Base-by-base conservation (phyloP, 176 grass and related monocot genomes). In the Paspalum vaginatum region DNA sequence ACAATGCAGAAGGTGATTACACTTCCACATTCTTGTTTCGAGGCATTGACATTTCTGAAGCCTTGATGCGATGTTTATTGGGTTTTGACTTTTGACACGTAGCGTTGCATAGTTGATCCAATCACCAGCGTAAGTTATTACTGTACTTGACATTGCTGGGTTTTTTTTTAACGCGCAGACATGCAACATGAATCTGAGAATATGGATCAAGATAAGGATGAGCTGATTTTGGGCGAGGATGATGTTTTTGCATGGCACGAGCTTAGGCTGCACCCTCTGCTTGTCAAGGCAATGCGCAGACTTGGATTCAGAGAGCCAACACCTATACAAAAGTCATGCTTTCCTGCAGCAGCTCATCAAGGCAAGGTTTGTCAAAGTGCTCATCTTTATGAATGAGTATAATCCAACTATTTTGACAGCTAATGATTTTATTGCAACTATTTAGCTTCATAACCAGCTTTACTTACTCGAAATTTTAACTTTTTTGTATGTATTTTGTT, bases 241-340 rank as follows among this genome's bases (percentile, higher is more conserved):
- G 89, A 97, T 70, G 71, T 92, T 70, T 86, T 90, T 86, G 81
- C 76, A 58, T 97, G 94, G 94, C 72, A 76, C 11, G 89, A 90
- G 50, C 82, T 97, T 70, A 92, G 94, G 70, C 78, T 97, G 41
- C 94, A 94, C 76, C 85, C 94, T 70, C 85, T 92, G 86, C 86
- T 97, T 72, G 72, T 92, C 52, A 84, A 86, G 65, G 88, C 89
- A 55, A 90, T 94, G 68, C 76, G 64, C 55, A 87, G 82, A 63
- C 94, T 94, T 54, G 91, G 91, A 63, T 97, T 97, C 71, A 97
- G 77, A 75, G 94, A 97, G 57, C 89, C 94, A 26, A 97, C 91
- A 44, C 91, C 94, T 38, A 92, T 97, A 79, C 94, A 97, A 11
- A 97, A 88, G 79, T 85, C 82, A 68, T 94, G 89, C 75, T 90